Conservation (phyloP, 371 early-diverging fungal genomes). For the Antonospora locustae region DNA sequence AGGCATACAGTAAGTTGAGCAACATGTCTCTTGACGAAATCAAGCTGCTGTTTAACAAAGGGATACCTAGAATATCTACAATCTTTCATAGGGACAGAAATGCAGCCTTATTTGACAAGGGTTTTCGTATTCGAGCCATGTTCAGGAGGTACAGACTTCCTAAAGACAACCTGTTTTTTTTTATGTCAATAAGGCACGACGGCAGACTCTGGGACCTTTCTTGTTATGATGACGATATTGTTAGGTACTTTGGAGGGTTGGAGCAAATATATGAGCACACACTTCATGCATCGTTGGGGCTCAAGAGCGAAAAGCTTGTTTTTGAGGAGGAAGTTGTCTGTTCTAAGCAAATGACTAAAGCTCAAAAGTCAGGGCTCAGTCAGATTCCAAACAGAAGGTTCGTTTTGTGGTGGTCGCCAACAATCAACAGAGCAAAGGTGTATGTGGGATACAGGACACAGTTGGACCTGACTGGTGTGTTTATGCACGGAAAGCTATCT, state of each 20-base stretch:
- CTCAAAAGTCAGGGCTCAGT: slow-evolving; percentile 86
- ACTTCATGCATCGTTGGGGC: slow-evolving; percentile 83
- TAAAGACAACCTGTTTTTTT: slow-evolving; percentile 60
- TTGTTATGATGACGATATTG: slow-evolving; percentile 88
- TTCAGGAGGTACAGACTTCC: slow-evolving; percentile 86
- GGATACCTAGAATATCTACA: slow-evolving; percentile 92
- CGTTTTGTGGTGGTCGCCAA: slow-evolving; percentile 98
- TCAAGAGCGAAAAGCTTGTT: slow-evolving; percentile 69
- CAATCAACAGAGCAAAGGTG: slow-evolving; percentile 87
- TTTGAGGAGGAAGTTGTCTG: slow-evolving; percentile 43
- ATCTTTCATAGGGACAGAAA: slow-evolving; percentile 77
- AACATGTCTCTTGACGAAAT: slow-evolving; percentile 80
- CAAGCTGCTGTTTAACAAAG: slow-evolving; percentile 90
- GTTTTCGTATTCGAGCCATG: slow-evolving; percentile 84
- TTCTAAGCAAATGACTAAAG: slow-evolving; percentile 86
- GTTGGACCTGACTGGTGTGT: slow-evolving; percentile 90
- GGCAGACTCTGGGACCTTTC: slow-evolving; percentile 88
- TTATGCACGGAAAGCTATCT: slow-evolving; percentile 97
- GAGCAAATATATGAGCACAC: slow-evolving; percentile 93
- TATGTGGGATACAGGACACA: slow-evolving; percentile 97
- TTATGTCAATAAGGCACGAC: slow-evolving; percentile 60
- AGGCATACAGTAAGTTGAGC: slow-evolving; percentile 83
- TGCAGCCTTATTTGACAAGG: slow-evolving; percentile 89
- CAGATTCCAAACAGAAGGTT: slow-evolving; percentile 98
- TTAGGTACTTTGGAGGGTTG: slow-evolving; percentile 87